Percentiles rank a stretch among this genome's conserved stretches.
Evolutionary conservation across 768 basidiomycete genomes (phyloP).

Genomic region (Asterophora parasitica): DNA sequence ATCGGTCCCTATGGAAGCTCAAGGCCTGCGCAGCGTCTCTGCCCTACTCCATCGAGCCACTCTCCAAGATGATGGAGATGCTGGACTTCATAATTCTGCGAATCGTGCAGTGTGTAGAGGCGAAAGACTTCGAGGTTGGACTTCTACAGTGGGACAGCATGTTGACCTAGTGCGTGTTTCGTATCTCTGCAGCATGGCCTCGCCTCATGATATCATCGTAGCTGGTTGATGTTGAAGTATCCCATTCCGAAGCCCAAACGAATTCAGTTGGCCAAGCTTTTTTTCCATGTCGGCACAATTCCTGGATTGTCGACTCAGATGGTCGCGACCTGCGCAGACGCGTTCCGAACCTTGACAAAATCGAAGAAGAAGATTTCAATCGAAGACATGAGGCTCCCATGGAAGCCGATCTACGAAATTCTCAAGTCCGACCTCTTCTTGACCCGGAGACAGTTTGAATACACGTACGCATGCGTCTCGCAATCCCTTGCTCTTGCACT

Average conservation of each 20-base stretch:
- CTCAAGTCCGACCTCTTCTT: slow-evolving; percentile 75
- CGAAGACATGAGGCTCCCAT: slow-evolving; percentile 75
- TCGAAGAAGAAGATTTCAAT: slow-evolving; percentile 74
- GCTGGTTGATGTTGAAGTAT: slow-evolving; percentile 82
- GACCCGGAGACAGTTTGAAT: slow-evolving; percentile 70
- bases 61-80: slow-evolving; percentile 69
- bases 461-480: slow-evolving; percentile 45
- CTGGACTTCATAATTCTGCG: slow-evolving; percentile 70
- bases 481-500: slow-evolving; percentile 5
- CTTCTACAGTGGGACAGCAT: slow-evolving; percentile 78
- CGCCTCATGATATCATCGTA: slow-evolving; percentile 23
- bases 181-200: slow-evolving; percentile 4
- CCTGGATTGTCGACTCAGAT: slow-evolving; percentile 73
- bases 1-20: slow-evolving; percentile 53
- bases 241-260: slow-evolving; percentile 80
- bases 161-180: slow-evolving; percentile 56
- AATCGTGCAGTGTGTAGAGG: slow-evolving; percentile 68
- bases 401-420: slow-evolving; percentile 73
- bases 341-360: slow-evolving; percentile 51
- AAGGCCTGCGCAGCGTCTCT: slow-evolving; percentile 58
- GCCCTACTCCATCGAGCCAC: slow-evolving; percentile 74
- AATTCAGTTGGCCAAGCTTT: slow-evolving; percentile 69
- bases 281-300: slow-evolving; percentile 70
- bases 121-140: slow-evolving; percentile 79
- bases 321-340: slow-evolving; percentile 63